phyloP scores from a whole-genome alignment of 2,329 filamentous ascomycete species.

The Calonectria hawksworthii region DNA sequence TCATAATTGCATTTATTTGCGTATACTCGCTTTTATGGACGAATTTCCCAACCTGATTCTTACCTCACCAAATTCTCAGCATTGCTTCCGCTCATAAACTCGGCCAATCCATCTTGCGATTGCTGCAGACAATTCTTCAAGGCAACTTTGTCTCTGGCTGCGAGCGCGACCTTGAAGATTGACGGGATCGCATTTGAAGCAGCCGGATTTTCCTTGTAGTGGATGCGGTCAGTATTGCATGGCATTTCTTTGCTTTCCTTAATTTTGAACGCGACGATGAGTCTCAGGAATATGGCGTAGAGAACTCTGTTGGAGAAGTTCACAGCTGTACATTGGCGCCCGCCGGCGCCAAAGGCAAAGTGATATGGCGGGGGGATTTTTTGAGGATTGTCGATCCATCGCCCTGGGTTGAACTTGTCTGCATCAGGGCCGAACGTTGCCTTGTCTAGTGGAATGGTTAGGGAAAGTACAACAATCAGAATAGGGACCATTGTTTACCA shows the following conservation, averaged over 20 bases:
- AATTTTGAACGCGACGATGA: neutral
- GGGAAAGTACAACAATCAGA: neutral
- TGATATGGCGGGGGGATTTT: neutral
- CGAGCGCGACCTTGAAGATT: neutral
- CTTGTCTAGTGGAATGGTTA: neutral
- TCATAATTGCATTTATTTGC: neutral
- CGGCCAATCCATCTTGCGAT: neutral
- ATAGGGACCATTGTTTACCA: neutral
- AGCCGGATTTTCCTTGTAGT: neutral
- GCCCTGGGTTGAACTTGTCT: neutral
- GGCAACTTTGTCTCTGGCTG: neutral
- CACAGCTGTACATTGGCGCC: neutral
- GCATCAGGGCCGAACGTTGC: neutral
- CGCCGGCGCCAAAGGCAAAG: slow-evolving; percentile 6
- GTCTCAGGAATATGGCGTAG: neutral
- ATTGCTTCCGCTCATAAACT: neutral
- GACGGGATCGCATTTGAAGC: slow-evolving; percentile 4
- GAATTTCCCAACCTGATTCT: neutral
- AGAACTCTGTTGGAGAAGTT: slow-evolving; percentile 13
- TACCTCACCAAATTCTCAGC: neutral
- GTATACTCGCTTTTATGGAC: neutral
- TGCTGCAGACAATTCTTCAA: neutral
- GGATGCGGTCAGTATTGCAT: neutral
- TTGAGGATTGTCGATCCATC: neutral
- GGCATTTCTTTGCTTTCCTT: slow-evolving; percentile 1